A percentile compares a stretch with the other conserved stretches of the same genome.
Evolutionary conservation across 2,329 filamentous ascomycete genomes (phyloP).

Genomic region (Trichoderma breve): DNA sequence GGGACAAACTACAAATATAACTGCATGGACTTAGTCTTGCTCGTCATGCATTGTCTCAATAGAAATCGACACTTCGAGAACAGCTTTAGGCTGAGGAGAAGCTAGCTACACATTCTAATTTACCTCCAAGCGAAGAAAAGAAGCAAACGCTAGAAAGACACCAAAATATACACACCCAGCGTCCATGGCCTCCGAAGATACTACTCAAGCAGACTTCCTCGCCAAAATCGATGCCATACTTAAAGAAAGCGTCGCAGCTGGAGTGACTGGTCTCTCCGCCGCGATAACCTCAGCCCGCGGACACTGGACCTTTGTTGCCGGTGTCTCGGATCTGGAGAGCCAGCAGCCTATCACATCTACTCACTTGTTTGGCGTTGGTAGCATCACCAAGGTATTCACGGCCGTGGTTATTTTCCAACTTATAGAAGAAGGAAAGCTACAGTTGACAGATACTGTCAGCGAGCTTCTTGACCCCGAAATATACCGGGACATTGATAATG

Average conservation of each 20-base stretch:
- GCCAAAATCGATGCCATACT: conserved; percentile 6
- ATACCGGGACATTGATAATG: conserved; percentile 19
- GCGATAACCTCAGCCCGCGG: conserved; percentile 4
- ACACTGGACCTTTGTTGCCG: conserved; percentile 14
- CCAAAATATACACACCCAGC: neutral
- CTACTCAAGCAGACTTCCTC: neutral
- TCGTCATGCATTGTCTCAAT: neutral
- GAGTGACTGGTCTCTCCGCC: conserved; percentile 19
- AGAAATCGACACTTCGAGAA: neutral
- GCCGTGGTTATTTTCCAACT: conserved; percentile 22
- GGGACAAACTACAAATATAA: neutral
- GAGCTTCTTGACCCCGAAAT: conserved; percentile 2
- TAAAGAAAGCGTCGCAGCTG: conserved; percentile 2
- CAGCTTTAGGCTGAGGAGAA: neutral
- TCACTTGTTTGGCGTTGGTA: conserved; percentile 22
- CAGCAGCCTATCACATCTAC: conserved; percentile 1
- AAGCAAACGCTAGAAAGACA: neutral
- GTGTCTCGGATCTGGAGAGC: conserved; percentile 2
- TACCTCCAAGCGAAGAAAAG: neutral
- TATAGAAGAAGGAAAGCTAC: conserved; percentile 21
- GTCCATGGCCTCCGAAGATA: neutral
- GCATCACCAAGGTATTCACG: conserved; percentile 24
- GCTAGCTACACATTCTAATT: neutral
- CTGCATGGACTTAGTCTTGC: neutral
- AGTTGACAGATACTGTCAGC: conserved; percentile 17